Base-by-base conservation (phyloP, 2,329 filamentous ascomycete species). In the Aspergillus pseudoglaucus region DNA sequence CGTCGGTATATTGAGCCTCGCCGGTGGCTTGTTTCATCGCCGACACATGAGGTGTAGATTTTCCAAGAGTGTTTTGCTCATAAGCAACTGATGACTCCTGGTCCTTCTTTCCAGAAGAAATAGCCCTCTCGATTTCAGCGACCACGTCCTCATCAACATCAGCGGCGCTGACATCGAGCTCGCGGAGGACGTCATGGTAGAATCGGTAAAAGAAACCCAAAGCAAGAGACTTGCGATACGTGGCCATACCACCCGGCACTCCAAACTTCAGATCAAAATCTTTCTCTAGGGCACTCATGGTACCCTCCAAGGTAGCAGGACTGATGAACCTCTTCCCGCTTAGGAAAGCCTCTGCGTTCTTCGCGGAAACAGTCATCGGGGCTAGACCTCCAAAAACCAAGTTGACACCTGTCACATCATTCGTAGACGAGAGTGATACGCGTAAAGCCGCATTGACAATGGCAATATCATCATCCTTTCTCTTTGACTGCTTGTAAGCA, bases 391-490 rank as follows among this genome's bases (percentile, higher is more conserved):
- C 93, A 57, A 95, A 97, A 3, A 95, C 87, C 18, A 98, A 75
- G 58, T 86, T 88, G 50, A 82, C 84, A 53, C 84, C 83, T 51
- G 83, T 77, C 5, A 97, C 88, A 1, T 81, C 65, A 38, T 91
- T 81, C 1, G 78, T 75, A 2, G 86, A 78, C 35, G 84, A 79
- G 2, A 97, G 70, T 4, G 79, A 81, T 4, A 97, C 77, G 30
- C 88, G 81, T 48, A 97, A 69, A 1, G 91, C 90, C 22, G 87
- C 83, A 43, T 94, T 98, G 20, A 97, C 93, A 59, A 98, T 97
- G 2, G 93, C 93, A 63, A 98, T 98, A 63, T 98, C 93, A 60
- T 98, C 93, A 60, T 98, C 93, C 65, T 97, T 97, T 56, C 93
- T 77, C 74, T 98, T 98, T 1, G 93, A 83, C 66, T 97, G 91